Base-by-base conservation (phyloP, 768 basidiomycete genomes). In the Melanogaster broomeanus region DNA sequence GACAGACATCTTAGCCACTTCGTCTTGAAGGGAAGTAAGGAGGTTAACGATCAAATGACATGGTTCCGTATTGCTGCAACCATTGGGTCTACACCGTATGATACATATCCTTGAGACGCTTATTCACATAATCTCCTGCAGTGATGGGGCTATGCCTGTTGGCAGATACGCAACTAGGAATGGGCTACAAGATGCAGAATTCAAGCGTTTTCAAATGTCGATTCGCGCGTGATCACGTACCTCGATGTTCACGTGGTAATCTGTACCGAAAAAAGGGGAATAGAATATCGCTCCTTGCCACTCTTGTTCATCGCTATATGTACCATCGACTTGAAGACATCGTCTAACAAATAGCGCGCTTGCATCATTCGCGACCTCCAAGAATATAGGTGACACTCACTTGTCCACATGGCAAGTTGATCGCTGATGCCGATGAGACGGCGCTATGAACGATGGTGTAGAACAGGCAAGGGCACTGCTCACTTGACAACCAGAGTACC, bases 231-330 rank as follows among this genome's bases (percentile, higher is more conserved):
- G 12, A 15, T 3, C 21, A 58, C 78, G 8, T 50, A 90, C 90
- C 79, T 90, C 85, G 2, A 96, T 75, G 48, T 72, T 74, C 5
- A 93, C 89, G 55, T 94, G 81, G 62, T 93, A 93, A 64, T 95
- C 90, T 12, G 85, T 87, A 3, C 94, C 93, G 56, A 94, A 93
- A 73, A 97, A 96, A 94, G 73, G 0, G 94, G 93, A 19, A 94
- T 89, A 0, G 90, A 92, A 67, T 90, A 94, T 22, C 94, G 79
- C 18, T 75, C 72, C 25, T 76, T 71, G 4, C 89, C 88, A 21
- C 82, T 83, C 38, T 83, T 76, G 58, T 94, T 93, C 57, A 91
- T 78, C 2, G 87, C 94, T 38, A 93, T 83, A 67, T 98, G 95
- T 2, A 88, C 76, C 0, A 93, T 95, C 0, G 90, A 93, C 59